Evolutionary conservation across 139 green algal species (phyloP), one percentile per base, ranked within the genome.

Genomic region (Picochlorum sp.): DNA sequence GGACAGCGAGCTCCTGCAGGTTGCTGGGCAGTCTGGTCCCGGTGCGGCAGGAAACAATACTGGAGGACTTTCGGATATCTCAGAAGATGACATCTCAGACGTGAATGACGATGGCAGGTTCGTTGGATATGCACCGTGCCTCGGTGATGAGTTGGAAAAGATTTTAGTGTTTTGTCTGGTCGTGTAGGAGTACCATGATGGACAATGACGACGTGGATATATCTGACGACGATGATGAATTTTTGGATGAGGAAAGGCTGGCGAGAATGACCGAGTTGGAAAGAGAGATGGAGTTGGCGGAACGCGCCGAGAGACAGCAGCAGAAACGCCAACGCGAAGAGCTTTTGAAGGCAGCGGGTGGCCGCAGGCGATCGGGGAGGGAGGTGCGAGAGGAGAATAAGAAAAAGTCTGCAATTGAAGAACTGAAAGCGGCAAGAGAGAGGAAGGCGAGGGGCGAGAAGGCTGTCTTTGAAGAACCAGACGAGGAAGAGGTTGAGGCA

Each of bases 211-310:
- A 69, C 10, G 57, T 62, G 13, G 70, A 72, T 45, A 51, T 67
- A 20, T 58, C 63, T 23, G 70, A 77, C 2, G 16, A 71, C 31
- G 67, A 67, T 20, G 34, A 65, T 23, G 70, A 77, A 21, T 65
- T 73, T 50, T 49, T 71, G 31, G 70, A 77, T 38, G 51, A 57
- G 54, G 45, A 57, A 45, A 45, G 67, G 45, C 70, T 90, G 49
- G 57, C 41, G 13, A 66, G 61, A 1, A 88, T 90, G 84, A 80
- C 67, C 4, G 84, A 90, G 70, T 47, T 88, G 44, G 71, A 90
- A 41, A 72, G 84, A 9, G 84, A 90, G 63, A 76, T 83, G 68
- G 68, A 76, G 20, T 69, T 91, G 47, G 58, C 60, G 4, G 79
- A 85, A 28, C 72, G 83, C 9, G 65, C 60, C 16, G 79, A 86